Base-by-base conservation (phyloP, 352 stramenopile species). In the Phytopythium oedochilum region DNA sequence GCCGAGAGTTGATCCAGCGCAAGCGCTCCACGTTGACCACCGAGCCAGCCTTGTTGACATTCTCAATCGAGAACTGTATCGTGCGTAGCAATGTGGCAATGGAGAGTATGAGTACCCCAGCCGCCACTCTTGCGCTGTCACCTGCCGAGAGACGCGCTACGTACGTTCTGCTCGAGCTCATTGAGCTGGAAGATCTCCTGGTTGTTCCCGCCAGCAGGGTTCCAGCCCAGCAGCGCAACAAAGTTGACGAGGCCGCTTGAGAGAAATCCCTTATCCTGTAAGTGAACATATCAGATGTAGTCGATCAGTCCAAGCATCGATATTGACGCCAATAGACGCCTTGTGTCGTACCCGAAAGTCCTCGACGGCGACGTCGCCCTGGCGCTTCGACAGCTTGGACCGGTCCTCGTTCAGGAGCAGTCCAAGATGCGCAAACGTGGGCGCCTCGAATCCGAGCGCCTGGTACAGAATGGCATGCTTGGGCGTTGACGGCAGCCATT, bases 331-430 rank as follows among this genome's bases (percentile, higher is more conserved):
- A 32, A 32, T 32, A 32, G 32, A 23, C 0, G 15, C 20, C 35
- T 4, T 3, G 12, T 28, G 23, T 75, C 78, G 36, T 58, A 94
- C 85, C n/a, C 88, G 79, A 58, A 99, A 99, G 71, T 99, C 96
- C 61, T 98, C 92, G 46, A 98, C 97, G 0, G 89, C 96, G 20
- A 97, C 98, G 39, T 98, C 96, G 43, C 97, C 97, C 66, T 99
- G 96, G 57, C 97, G 82, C 78, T 99, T 99, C 10, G 88, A 98
- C n/a, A 99, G 72, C 68, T 99, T 99, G 43, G 97, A 97, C 26
- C 97, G 89, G 53, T 99, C 96, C 75, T 98, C 90, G 58, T 98
- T 98, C 28, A 99, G 81, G 64, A 99, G 92, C 44, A 99, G 75
- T 0, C 89, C 89, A 36, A 97, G 60, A 60, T 97, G 90, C 3